Evolutionary conservation across 768 basidiomycete genomes (phyloP), one percentile per base, ranked within the genome.

Genomic region (Leccinum barrowsii): DNA sequence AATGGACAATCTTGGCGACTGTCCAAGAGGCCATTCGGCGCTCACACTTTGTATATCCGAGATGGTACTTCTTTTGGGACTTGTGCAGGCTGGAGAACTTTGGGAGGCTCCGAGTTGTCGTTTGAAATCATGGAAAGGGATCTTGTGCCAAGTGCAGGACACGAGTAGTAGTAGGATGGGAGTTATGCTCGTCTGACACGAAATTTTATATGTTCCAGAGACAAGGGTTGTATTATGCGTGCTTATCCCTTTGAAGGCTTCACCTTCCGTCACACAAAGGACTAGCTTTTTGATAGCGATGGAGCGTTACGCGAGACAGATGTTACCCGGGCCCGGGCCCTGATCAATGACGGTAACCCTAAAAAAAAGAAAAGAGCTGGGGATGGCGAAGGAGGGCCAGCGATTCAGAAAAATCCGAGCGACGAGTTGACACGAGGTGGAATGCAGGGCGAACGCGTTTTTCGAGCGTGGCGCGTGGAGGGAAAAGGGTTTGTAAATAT

Each of bases 31-130:
- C 26, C 12, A 15, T 40, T 28, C 7, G 21, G 10, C 7, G 63
- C 66, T 66, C 52, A 67, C 66, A 54, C 48, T 49, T 42, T 54
- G 42, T 52, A 24, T 50, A 22, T 12, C 7, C 30, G 35, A 35
- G 47, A 44, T 2, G 44, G 21, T 2, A 34, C 30, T 21, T 59
- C 59, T n/a, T 50, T 22, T 42, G 49, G 46, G 22, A 10, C 15
- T 21, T 63, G 65, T 19, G 19, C 26, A 73, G 66, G 37, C 65
- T 65, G 26, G 52, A 40, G 47, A 35, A 19, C 1, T 24, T 44
- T 50, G 2, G 53, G 37, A 37, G 56, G 46, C 12, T 58, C 54
- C 19, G 57, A 15, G 48, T 26, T 24, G 56, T 54, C 57, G 56
- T 53, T 54, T 7, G 48, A 2, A 19, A 42, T 48, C 57, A 64